Base-by-base conservation (phyloP, 225 moss, liverwort and hornwort genomes). In the Pseudoscleropodium purum region DNA sequence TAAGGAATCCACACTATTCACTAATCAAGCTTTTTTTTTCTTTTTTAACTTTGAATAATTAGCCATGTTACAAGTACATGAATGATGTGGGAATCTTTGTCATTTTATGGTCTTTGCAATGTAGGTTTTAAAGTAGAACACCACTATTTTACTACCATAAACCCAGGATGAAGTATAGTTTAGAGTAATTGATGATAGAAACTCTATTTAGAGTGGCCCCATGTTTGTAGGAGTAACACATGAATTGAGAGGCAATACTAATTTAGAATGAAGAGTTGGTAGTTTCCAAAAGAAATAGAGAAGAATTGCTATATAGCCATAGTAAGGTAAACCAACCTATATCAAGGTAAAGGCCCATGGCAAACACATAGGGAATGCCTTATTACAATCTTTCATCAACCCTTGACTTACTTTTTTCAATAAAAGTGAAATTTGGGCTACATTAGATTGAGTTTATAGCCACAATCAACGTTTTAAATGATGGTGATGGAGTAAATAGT, bases 91-190 rank as follows among this genome's bases (percentile, higher is more conserved):
- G 16, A 54, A 36, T 24, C 78, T 15, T 36, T 77, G 14, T 0
- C 14, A 36, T 36, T 52, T 47, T 52, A 15, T 36, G 15, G 15
- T 36, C 1, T 78, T 24, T 37, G 78, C 10, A 37, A 24, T 16
- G 16, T 37, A 6, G 15, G 3, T 77, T 77, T 8, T 24, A 5
- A 24, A 54, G 4, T 15, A 36, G 9, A 54, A 25, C 3, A 25
- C 16, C 1, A 54, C 6, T 5, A 15, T 37, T 79, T 79, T 25
- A 6, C 6, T 6, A 56, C 6, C 0, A 2, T 4, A 20, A 56
- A 79, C 0, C 0, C 6, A 1, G 4, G 37, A 4, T 54, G 77
- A 36, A 52, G 8, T 36, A 21, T 5, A 20, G 0, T 51, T 9
- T 51, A 4, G 18, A 47, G 7, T 30, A 47, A 7, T 47, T 47